A percentile compares a stretch with the other conserved stretches of the same genome.
These are phyloP conservation scores for Fusarium sarcochroum DNA, from an alignment of 2,329 filamentous ascomycete species.

Conservation along the genomic window DNA sequence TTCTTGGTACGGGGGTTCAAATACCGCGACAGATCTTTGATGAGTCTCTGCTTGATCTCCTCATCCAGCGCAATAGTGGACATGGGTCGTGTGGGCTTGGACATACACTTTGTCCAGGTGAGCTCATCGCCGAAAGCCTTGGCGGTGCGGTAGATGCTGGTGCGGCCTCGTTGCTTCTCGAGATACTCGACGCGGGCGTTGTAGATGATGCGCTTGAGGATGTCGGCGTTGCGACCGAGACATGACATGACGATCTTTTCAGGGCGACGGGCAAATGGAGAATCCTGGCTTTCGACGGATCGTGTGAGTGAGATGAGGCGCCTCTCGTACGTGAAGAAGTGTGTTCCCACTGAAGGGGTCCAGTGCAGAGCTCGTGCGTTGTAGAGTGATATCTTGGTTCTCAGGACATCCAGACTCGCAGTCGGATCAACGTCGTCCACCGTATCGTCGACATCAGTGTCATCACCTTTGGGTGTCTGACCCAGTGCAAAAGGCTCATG, in stretches of 20 bases:
- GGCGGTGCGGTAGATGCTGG: constrained; percentile 26
- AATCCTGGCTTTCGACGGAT: not conserved
- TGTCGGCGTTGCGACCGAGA: constrained; percentile 19
- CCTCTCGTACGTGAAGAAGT: constrained; percentile 30
- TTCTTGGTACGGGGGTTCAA: constrained; percentile 32
- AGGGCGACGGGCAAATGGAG: not conserved
- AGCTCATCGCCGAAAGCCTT: constrained; percentile 9
- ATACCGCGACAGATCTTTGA: constrained; percentile 37
- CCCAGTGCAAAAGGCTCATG: not conserved
- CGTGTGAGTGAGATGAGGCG: constrained; percentile 25
- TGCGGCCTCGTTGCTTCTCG: constrained; percentile 26
- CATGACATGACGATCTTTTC: constrained; percentile 29
- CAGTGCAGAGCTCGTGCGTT: constrained; percentile 30
- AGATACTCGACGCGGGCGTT: constrained; percentile 31
- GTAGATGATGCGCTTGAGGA: constrained; percentile 34
- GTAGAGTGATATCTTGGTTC: constrained; percentile 25
- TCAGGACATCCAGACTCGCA: constrained; percentile 13
- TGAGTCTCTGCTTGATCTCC: constrained; percentile 25
- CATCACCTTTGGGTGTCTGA: not conserved
- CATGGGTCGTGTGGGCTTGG: constrained; percentile 34
- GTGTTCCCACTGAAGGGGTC: constrained; percentile 30
- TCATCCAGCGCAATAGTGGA: constrained; percentile 37
- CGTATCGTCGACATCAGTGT: not conserved
- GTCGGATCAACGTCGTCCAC: constrained; percentile 10
- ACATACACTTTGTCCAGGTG: constrained; percentile 32